Percentiles rank a stretch among this genome's conserved stretches.
Evolutionary conservation across 2,329 filamentous ascomycete species (phyloP).

Genomic region (Fusarium camptoceras): DNA sequence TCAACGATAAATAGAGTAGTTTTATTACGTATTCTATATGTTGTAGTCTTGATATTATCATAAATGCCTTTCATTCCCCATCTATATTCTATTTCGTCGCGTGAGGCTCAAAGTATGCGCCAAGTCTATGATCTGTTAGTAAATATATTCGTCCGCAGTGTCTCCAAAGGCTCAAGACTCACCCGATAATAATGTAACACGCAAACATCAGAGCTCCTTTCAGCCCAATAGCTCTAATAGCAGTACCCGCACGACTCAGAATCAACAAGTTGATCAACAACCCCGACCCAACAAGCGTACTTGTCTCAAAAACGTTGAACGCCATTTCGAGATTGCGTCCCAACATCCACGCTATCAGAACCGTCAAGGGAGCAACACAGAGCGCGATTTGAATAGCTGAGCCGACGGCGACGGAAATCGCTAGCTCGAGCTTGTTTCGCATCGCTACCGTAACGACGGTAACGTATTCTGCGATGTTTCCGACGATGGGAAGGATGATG

Average conservation of each 20-base stretch:
- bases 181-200: constrained; percentile 65
- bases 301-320: constrained; percentile 81
- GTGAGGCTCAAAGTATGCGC: constrained; percentile 35
- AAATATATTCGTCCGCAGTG: no score
- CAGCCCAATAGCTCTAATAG: constrained; percentile 61
- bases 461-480: constrained; percentile 73
- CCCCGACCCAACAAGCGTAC: constrained; percentile 76
- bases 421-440: constrained; percentile 72
- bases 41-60: constrained; percentile 32
- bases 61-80: not conserved
- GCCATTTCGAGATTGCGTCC: constrained; percentile 71
- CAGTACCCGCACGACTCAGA: constrained; percentile 76
- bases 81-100: constrained; percentile 8
- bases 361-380: constrained; percentile 70
- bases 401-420: constrained; percentile 70
- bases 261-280: constrained; percentile 82
- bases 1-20: not conserved
- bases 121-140: constrained; percentile 6
- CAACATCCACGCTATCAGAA: constrained; percentile 70
- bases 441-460: constrained; percentile 69
- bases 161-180: no score
- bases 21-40: constrained; percentile 10
- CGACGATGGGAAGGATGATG: constrained; percentile 71
- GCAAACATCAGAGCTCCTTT: constrained; percentile 69
- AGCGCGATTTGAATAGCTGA: constrained; percentile 72